Conservation (phyloP, 2,329 filamentous ascomycete species). For the Didymella sp. region DNA sequence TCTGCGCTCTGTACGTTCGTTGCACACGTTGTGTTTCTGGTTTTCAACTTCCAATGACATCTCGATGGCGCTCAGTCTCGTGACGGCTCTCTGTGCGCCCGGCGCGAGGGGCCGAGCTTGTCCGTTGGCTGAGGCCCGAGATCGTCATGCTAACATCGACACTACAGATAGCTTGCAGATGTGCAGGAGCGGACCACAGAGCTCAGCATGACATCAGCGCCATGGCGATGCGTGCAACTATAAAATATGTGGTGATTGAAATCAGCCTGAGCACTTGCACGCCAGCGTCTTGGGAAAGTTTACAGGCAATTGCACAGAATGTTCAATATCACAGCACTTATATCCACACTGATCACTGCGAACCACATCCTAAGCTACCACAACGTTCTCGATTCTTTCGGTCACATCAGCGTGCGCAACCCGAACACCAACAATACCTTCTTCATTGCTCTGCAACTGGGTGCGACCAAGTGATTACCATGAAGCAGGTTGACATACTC, state of each 20-base stretch:
- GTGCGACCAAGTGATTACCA: not conserved
- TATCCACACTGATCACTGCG: slow-evolving; percentile 49
- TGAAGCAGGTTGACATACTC: not conserved
- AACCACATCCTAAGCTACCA: slow-evolving; percentile 60
- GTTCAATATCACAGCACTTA: slow-evolving; percentile 36
- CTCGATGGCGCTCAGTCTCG: not conserved
- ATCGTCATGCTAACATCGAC: slow-evolving; percentile 8
- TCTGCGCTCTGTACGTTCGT: not conserved
- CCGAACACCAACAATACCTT: slow-evolving; percentile 52
- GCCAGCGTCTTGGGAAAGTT: not conserved
- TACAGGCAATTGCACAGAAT: slow-evolving; percentile 10
- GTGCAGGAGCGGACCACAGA: not conserved
- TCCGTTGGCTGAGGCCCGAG: slow-evolving; percentile 1
- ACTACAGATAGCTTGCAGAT: slow-evolving; percentile 5
- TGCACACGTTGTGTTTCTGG: not conserved
- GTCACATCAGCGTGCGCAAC: slow-evolving; percentile 60
- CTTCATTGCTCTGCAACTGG: slow-evolving; percentile 47
- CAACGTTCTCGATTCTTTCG: slow-evolving; percentile 59
- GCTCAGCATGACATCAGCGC: slow-evolving; percentile 1
- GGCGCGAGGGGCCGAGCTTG: slow-evolving; percentile 4
- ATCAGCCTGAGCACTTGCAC: not conserved
- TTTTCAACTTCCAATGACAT: not conserved
- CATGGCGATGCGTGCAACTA: not conserved
- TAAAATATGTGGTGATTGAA: not conserved
- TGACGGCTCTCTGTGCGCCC: not conserved